Evolutionary conservation across 1,284 basidiomycete genomes (phyloP), one percentile per base, ranked within the genome.

Genomic region (Pascua guehoae): DNA sequence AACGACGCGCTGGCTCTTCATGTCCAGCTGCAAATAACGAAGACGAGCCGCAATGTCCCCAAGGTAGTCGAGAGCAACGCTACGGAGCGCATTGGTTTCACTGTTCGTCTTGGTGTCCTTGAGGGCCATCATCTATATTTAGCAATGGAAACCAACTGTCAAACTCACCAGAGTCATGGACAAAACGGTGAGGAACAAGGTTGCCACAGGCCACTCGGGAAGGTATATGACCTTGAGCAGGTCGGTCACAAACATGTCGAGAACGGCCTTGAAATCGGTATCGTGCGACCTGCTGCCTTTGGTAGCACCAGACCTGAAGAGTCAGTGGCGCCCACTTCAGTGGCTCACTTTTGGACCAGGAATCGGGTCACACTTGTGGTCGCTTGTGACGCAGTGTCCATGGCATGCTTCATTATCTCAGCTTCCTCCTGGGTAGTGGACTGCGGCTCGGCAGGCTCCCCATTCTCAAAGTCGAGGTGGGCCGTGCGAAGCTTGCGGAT

Each of bases 121-220:
- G 16, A 94, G 76, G 86, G 86, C 5, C 84, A 32, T 79, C 17
- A 91, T 85, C 88, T 89, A 56, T 8, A 24, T 65, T 63, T 18
- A 66, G 57, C 36, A 11, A 57, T 36, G 24, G 16, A 3, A 17
- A 45, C 38, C 8, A 47, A 38, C 24, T 32, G 7, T 32, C 24
- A 32, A 32, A 58, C 81, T n/a, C 59, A 91, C 91, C 88, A 96
- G 88, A 63, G 86, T 86, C 72, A 86, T 88, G 64, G 86, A 87
- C 8, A 87, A 82, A 43, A 94, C 86, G 49, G 82, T 83, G 40
- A 96, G 76, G 46, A 96, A 81, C 17, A 96, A 75, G 42, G 86
- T 83, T 1, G 95, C 90, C 8, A 89, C 94, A 0, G 96, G 95
- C 93, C 94, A 98, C 72, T 98, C 95, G 0, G 95, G 93, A 82